Evolutionary conservation across 202 grass and related monocot species (phyloP), one percentile per base, ranked within the genome.

Genomic region (Carex sylvatica): DNA sequence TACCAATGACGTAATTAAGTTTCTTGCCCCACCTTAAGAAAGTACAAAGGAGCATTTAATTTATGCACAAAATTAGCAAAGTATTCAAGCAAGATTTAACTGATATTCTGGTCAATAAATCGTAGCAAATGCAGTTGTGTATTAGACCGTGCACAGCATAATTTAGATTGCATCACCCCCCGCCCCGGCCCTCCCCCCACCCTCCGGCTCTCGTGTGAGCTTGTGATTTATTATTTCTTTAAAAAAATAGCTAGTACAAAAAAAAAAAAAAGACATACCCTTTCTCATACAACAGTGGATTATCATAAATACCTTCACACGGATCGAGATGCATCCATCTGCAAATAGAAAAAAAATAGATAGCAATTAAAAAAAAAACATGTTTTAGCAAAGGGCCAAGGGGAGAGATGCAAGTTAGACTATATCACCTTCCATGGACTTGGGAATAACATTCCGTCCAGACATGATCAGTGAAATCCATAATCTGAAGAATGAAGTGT

Each of bases 281-380:
- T 82, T 99, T 91, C 88, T 99, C 92, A 66, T 99, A 99, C 74
- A 95, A 80, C 53, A 99, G 65, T 51, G 96, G 96, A 83, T 99
- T 91, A 86, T 99, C 91, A 87, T 93, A 99, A 75, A 83, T 66
- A 86, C 96, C 91, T 89, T 99, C 92, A 1, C 96, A 93, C 72
- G 96, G 96, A 93, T 99, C 96, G 63, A 99, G 91, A 91, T 99
- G 96, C 91, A 99, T 99, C 92, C 96, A 99, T 85, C 96, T 99
- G 80, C 30, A 95, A 56, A 89, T 86, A 62, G 74, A 54, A 80
- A 83, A n/a, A 51, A 23, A 53, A 68, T 42, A 6, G 16, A 62
- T 78, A 63, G 56, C 54, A 79, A 76, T 81, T 63, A 67, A 20
- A 86, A 67, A 20, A 86, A 40, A 49, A 36, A 9, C 7, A 36